These are phyloP conservation scores for Coccomyxa sp. DNA, from an alignment of 139 green algal species.

Conservation along the genomic window DNA sequence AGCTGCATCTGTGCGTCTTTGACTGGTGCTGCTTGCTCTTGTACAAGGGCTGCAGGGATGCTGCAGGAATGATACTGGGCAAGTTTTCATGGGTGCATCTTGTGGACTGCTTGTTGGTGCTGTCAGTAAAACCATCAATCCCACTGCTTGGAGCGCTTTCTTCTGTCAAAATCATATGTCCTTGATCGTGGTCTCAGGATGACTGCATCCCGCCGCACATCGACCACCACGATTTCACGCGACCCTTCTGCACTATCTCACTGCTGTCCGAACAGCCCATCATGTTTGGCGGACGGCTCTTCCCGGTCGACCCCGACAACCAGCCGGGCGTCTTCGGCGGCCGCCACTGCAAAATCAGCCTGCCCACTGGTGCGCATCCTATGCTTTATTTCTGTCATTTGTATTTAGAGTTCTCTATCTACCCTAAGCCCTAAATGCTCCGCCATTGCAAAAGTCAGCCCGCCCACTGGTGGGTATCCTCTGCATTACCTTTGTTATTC, in stretches of 20 bases:
- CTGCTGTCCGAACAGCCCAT: slow-evolving; percentile 43
- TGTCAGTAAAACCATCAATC: too few relatives aligned
- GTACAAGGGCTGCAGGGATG: too few relatives aligned
- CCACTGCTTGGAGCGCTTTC: too few relatives aligned
- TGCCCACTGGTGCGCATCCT: slow-evolving; percentile 21
- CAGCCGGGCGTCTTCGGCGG: slow-evolving; percentile 14
- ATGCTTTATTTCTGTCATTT: background rate
- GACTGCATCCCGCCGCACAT: slow-evolving; percentile 66
- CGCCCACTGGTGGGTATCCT: slow-evolving; percentile 19
- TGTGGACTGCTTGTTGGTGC: too few relatives aligned
- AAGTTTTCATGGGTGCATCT: too few relatives aligned
- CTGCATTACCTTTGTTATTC: background rate
- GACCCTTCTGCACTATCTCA: slow-evolving; percentile 53
- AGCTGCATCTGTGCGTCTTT: too few relatives aligned
- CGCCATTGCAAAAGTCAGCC: slow-evolving; percentile 1
- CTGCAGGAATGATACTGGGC: too few relatives aligned
- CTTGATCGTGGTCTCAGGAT: slow-evolving; percentile 7
- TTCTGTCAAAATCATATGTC: too few relatives aligned
- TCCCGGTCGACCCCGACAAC: slow-evolving; percentile 21
- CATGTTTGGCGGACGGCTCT: slow-evolving; percentile 41
- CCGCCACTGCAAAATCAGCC: slow-evolving; percentile 5
- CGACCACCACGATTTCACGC: slow-evolving; percentile 51
- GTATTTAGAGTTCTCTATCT: background rate
- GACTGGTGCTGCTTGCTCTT: too few relatives aligned
- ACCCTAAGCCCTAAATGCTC: too few relatives aligned